Conservation (phyloP, 129 eudicot species). For the Logfia minima region DNA sequence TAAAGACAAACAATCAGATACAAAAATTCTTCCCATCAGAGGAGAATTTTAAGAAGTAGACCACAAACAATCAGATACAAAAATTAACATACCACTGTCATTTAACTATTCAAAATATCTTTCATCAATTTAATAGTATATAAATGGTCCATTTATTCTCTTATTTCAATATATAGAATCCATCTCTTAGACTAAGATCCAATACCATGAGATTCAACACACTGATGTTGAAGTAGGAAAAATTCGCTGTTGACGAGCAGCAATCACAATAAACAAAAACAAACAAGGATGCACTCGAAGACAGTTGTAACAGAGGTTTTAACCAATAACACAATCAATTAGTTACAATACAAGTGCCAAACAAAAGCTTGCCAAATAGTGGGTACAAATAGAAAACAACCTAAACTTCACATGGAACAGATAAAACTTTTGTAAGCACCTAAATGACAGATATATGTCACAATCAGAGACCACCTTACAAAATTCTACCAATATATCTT, state of each 20-base stretch:
- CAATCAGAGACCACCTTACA: conserved; percentile 1
- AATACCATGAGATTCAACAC: not conserved
- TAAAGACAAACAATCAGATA: no score
- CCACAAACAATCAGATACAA: not conserved
- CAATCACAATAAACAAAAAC: conserved; percentile 1
- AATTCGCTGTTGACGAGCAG: not conserved
- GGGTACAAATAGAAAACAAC: conserved; percentile 28
- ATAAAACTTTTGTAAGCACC: conserved; percentile 18
- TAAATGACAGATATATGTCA: conserved; percentile 32
- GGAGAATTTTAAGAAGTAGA: not conserved
- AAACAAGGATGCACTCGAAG: conserved; percentile 15
- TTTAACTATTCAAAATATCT: not conserved
- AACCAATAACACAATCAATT: conserved; percentile 15
- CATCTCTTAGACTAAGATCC: not conserved
- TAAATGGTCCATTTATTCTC: not conserved
- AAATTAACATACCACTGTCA: not conserved
- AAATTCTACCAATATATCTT: not conserved
- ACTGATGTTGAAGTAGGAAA: conserved; percentile 17
- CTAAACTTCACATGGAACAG: conserved; percentile 38
- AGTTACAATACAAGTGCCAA: conserved; percentile 9
- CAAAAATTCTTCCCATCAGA: not conserved
- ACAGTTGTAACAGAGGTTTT: conserved; percentile 7
- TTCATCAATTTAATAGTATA: not conserved
- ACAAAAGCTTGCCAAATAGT: conserved; percentile 36
- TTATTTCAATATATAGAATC: not conserved